phyloP scores from a whole-genome alignment of 352 stramenopile species.

The Globisporangium orthogonon region DNA sequence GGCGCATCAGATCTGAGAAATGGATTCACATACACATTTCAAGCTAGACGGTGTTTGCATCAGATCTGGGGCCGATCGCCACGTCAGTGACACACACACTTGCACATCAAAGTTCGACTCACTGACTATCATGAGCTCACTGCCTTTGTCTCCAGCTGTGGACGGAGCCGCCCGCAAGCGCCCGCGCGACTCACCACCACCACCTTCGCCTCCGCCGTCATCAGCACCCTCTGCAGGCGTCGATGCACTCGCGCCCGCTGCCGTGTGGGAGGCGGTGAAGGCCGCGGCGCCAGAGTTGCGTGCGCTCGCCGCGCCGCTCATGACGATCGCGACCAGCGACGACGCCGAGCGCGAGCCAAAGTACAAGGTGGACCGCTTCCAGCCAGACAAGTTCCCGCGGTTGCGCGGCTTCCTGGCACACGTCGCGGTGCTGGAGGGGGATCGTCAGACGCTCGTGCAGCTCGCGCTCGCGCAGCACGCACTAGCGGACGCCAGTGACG shows the following conservation, averaged over 20 bases:
- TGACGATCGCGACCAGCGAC: background rate
- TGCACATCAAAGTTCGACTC: too few relatives aligned
- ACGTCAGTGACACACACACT: too few relatives aligned
- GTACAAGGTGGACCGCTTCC: constrained; percentile 13
- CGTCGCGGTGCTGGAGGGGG: constrained; percentile 7
- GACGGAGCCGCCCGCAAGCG: background rate
- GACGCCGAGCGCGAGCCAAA: constrained; percentile 4
- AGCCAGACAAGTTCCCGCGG: constrained; percentile 6
- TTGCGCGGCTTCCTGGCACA: constrained; percentile 7
- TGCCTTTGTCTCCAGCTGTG: background rate
- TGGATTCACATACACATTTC: too few relatives aligned
- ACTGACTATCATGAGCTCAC: background rate
- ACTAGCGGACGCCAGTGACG: background rate
- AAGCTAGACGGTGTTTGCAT: too few relatives aligned
- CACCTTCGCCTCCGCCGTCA: background rate
- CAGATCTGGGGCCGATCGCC: too few relatives aligned
- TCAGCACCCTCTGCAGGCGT: background rate
- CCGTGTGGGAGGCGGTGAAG: background rate
- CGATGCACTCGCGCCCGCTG: background rate
- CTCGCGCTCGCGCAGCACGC: background rate
- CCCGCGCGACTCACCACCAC: background rate
- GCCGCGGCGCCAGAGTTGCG: background rate
- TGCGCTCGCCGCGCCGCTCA: background rate
- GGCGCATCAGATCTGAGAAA: too few relatives aligned
- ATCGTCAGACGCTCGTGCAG: constrained; percentile 2